Evolutionary conservation across 2,329 filamentous ascomycete species (phyloP).

Genomic region (Microsporum ferrugineum): DNA sequence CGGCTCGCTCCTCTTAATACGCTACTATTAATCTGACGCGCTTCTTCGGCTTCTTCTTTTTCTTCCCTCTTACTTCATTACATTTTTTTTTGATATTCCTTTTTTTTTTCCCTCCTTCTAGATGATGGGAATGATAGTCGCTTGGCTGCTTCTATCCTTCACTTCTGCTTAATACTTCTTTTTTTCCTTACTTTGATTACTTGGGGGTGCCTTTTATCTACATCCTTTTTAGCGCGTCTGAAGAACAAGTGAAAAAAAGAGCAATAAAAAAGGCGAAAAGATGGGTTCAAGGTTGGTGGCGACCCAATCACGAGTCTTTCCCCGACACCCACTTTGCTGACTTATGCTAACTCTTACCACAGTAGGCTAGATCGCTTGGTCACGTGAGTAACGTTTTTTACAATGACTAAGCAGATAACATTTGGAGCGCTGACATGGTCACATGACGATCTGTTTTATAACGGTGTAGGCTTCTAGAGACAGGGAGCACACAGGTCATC

Average conservation of each 20-base stretch:
- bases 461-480: slow-evolving; percentile 69
- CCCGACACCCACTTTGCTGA: background rate
- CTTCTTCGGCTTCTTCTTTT: background rate
- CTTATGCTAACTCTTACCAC: slow-evolving; percentile 7
- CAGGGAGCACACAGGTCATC: slow-evolving; percentile 89
- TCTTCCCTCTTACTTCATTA: background rate
- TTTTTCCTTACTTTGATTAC: background rate
- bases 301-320: background rate
- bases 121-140: background rate
- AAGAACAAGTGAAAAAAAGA: background rate
- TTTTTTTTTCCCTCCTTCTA: background rate
- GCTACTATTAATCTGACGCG: background rate
- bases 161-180: background rate
- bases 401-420: background rate
- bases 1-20: background rate
- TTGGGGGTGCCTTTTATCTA: background rate
- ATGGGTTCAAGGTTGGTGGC: slow-evolving; percentile 12
- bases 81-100: background rate
- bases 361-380: slow-evolving; percentile 69
- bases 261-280: background rate
- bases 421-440: background rate
- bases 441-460: background rate
- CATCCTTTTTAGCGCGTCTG: background rate
- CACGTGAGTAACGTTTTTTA: slow-evolving; percentile 52
- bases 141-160: background rate